Percentiles rank a stretch among this genome's conserved stretches.
Evolutionary conservation across 2,329 filamentous ascomycete species (phyloP).

Genomic region (Diatrype stigma): DNA sequence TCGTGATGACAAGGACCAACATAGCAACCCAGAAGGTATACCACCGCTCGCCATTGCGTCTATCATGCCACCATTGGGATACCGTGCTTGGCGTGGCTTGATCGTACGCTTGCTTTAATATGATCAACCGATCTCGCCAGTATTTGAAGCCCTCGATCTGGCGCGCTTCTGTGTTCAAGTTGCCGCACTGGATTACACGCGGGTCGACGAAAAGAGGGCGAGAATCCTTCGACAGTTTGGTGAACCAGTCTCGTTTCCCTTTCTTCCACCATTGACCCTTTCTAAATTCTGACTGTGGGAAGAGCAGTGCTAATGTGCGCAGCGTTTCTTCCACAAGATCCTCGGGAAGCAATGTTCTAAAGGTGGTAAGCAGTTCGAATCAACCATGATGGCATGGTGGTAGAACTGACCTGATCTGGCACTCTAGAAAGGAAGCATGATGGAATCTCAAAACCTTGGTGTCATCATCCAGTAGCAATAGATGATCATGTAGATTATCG

Average conservation of each 20-base stretch:
- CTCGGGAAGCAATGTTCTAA: not conserved
- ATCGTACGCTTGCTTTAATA: not conserved
- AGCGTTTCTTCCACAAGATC: not conserved
- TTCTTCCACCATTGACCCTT: not conserved
- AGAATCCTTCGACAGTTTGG: not conserved
- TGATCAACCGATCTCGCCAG: not conserved
- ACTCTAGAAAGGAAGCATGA: not conserved
- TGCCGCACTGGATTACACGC: not conserved
- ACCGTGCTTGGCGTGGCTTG: not conserved
- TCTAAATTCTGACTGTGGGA: slow-evolving; percentile 1
- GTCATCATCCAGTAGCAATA: not conserved
- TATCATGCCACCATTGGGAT: not conserved
- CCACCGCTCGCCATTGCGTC: slow-evolving; percentile 1
- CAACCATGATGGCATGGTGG: too few relatives aligned
- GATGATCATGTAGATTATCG: not conserved
- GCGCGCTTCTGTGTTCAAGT: not conserved
- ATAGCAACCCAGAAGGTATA: slow-evolving; percentile 5
- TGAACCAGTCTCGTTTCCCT: not conserved
- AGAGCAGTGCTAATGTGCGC: not conserved
- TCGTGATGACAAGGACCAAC: slow-evolving; percentile 5
- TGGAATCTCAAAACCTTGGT: not conserved
- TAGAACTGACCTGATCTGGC: not conserved
- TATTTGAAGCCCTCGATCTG: too few relatives aligned
- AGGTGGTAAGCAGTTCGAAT: too few relatives aligned
- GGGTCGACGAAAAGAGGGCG: not conserved